Conservation (phyloP, 2,329 filamentous ascomycete genomes). For the Thyridium curvatum region DNA sequence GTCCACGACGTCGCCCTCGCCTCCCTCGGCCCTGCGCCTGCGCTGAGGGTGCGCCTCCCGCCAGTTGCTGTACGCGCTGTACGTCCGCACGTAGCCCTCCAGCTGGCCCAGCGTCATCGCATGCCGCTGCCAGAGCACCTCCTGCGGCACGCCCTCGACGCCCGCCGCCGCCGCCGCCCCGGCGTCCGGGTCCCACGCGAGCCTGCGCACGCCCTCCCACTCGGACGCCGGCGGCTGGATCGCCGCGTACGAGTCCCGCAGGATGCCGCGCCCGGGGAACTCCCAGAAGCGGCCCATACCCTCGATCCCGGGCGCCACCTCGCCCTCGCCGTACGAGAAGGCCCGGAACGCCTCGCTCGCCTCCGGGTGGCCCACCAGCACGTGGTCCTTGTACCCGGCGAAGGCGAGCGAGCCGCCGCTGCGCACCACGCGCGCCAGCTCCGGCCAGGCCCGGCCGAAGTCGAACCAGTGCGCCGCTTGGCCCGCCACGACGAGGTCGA, state of each 20-base stretch:
- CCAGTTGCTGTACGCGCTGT: constrained; percentile 55
- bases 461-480: constrained; percentile 66
- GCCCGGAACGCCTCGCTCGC: constrained; percentile 47
- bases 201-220: constrained; percentile 45
- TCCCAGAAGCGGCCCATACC: constrained; percentile 56
- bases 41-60: constrained; percentile 44
- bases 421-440: constrained; percentile 46
- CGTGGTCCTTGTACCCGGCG: constrained; percentile 61
- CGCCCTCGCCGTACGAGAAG: constrained; percentile 47
- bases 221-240: constrained; percentile 43
- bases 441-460: constrained; percentile 46
- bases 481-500: constrained; percentile 45
- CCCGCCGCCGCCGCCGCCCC: constrained; percentile 26
- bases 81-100: constrained; percentile 56
- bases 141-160: constrained; percentile 16
- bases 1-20: constrained; percentile 56
- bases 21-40: constrained; percentile 44
- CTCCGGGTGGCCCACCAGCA: constrained; percentile 44
- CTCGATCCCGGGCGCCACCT: constrained; percentile 34
- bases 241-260: constrained; percentile 43
- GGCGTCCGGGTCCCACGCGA: constrained; percentile 52
- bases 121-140: constrained; percentile 43
- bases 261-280: constrained; percentile 49
- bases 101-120: constrained; percentile 46
- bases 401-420: constrained; percentile 54